Conservation (phyloP, 208 protist species). For the Crithidia sp. region DNA sequence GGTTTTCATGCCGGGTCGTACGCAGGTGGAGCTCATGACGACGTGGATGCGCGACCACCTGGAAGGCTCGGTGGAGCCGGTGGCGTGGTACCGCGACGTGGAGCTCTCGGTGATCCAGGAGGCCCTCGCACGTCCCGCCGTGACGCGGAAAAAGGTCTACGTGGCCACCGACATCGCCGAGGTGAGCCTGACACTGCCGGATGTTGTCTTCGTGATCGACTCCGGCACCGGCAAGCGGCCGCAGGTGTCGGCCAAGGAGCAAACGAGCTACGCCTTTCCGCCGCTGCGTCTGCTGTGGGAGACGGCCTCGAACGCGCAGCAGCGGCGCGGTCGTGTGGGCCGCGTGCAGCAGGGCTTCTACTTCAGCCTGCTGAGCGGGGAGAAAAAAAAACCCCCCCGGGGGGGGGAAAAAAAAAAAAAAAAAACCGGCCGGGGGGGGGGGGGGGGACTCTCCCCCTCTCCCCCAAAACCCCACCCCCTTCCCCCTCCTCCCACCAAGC, state of each 20-base stretch:
- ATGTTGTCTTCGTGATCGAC: constrained; percentile 97
- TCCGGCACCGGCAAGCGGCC: constrained; percentile 84
- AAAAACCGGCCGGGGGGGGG: no score
- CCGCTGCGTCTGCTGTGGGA: constrained; percentile 84
- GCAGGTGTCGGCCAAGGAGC: constrained; percentile 51
- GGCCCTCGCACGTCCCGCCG: constrained; percentile 80
- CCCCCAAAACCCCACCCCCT: no score
- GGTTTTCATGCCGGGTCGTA: constrained; percentile 94
- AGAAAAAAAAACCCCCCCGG: no score
- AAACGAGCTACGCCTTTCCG: constrained; percentile 70
- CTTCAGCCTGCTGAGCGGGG: constrained; percentile 80
- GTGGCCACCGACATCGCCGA: constrained; percentile 97
- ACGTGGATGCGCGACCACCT: constrained; percentile 69
- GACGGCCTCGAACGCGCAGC: constrained; percentile 55
- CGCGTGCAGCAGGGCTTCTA: constrained; percentile 91
- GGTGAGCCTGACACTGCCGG: constrained; percentile 96
- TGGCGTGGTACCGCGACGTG: constrained; percentile 86
- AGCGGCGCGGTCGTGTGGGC: constrained; percentile 81
- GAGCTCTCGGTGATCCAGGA: constrained; percentile 91
- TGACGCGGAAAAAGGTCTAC: constrained; percentile 92
- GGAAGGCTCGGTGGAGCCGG: constrained; percentile 71
- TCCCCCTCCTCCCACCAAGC: no score
- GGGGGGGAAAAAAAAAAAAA: no score
- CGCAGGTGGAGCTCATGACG: constrained; percentile 64
- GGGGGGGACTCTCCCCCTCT: no score